Base-by-base conservation (phyloP, 176 grass and related monocot species). In the Raddia guianensis region DNA sequence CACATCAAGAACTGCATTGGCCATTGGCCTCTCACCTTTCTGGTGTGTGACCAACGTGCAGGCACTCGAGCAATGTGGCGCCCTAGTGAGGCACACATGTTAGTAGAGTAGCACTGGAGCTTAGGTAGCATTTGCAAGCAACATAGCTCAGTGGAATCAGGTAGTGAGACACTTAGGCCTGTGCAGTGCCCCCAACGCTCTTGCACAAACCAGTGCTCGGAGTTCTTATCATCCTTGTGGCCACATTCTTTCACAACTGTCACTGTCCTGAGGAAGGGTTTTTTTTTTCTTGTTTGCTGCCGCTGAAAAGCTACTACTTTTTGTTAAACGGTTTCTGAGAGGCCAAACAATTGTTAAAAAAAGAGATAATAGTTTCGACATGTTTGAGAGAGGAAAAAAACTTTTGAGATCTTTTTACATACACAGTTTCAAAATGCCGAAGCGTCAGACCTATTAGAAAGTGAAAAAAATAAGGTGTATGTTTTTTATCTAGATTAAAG, bases 131-230 rank as follows among this genome's bases (percentile, higher is more conserved):
- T 70, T 81, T 71, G 76, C 47, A 12, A n/a, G 8, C 66, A 20
- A 58, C 37, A 40, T 19, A 6, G 9, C 58, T 73, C 59, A 45
- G 70, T 85, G 76, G 87, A 42, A 89, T 66, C 49, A 49, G 57
- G 42, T 21, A 48, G 42, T 49, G 81, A 72, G 55, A 76, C 75
- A n/a, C 75, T 82, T 77, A 70, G 86, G n/a, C n/a, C 32, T 73
- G 68, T 61, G 84, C 51, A 50, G 32, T 42, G 82, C 47, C 66
- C 21, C 27, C n/a, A 89, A n/a, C 3, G 3, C 70, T 57, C 82
- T 76, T 89, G 1, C 87, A 84, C 77, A 64, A 81, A 81, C 19
- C 27, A 11, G 60, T 81, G 71, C 42, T 81, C 11, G 8, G 0
- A 73, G 68, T 5, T 32, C 53, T 68, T 42, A 8, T 69, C 11